Percentiles rank a stretch among this genome's conserved stretches.
These are phyloP conservation scores for Dichotomocladium elegans DNA, from an alignment of 371 early-diverging fungal species.

Conservation along the genomic window DNA sequence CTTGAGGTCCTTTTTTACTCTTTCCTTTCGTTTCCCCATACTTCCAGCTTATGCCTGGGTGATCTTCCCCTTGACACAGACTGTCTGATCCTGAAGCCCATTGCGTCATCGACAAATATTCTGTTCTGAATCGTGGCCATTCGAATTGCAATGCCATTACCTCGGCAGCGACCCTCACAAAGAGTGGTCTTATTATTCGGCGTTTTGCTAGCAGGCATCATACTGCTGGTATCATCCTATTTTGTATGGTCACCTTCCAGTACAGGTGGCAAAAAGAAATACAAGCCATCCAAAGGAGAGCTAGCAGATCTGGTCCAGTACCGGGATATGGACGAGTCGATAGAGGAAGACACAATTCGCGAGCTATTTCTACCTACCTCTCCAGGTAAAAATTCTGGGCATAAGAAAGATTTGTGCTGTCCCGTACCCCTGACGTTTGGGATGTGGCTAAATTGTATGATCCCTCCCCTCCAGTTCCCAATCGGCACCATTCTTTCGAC, in stretches of 20 bases:
- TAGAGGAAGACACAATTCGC: background rate
- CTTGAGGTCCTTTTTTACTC: no score
- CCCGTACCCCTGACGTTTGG: background rate
- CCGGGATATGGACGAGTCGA: background rate
- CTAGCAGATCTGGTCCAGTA: background rate
- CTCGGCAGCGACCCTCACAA: background rate
- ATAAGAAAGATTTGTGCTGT: no score
- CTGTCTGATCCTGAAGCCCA: no score
- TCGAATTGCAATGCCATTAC: constrained; percentile 4
- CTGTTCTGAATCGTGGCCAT: no score
- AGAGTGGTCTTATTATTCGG: background rate
- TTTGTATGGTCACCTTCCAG: constrained; percentile 4
- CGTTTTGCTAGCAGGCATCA: background rate
- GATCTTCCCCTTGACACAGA: no score
- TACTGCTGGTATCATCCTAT: constrained; percentile 1
- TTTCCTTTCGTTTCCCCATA: no score
- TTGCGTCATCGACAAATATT: no score
- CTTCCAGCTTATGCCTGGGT: no score
- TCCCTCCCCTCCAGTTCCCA: background rate
- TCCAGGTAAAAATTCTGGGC: no score
- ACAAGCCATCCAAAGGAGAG: background rate
- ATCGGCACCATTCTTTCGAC: background rate
- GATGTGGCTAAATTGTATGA: background rate
- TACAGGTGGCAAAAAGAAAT: background rate
- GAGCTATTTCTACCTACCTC: background rate